A percentile compares a stretch with the other conserved stretches of the same genome.
These are phyloP conservation scores for Leccinum rimulosum DNA, from an alignment of 768 basidiomycete genomes.

Conservation along the genomic window DNA sequence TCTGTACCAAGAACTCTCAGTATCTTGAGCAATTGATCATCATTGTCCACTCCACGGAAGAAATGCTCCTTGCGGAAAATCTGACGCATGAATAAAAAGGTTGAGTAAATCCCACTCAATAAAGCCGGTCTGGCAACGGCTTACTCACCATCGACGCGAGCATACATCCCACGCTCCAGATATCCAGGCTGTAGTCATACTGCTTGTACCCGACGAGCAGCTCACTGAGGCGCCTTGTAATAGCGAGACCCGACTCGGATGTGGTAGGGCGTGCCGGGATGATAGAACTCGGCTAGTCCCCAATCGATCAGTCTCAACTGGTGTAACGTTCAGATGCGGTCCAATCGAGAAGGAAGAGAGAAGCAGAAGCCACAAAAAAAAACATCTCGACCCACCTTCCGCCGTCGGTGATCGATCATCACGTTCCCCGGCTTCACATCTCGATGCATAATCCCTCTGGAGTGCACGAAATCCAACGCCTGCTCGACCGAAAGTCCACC, in stretches of 20 bases:
- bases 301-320: constrained; percentile 67
- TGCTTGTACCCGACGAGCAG: constrained; percentile 67
- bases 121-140: no score
- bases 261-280: constrained; percentile 66
- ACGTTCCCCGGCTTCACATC: constrained; percentile 70
- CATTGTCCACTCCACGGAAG: constrained; percentile 72
- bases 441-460: constrained; percentile 70
- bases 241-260: constrained; percentile 70
- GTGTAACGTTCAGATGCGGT: neutral
- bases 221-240: constrained; percentile 75
- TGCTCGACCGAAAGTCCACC: neutral
- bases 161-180: constrained; percentile 77
- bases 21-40: constrained; percentile 71
- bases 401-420: constrained; percentile 67
- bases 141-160: constrained; percentile 72
- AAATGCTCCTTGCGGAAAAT: constrained; percentile 75
- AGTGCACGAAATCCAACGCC: constrained; percentile 71
- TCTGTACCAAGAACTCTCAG: constrained; percentile 68
- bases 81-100: constrained; percentile 36
- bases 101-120: no score
- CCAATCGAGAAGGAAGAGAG: neutral
- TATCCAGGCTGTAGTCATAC: constrained; percentile 69
- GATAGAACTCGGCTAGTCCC: constrained; percentile 78
- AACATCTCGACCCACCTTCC: constrained; percentile 42
- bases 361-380: neutral